Evolutionary conservation across 2,329 filamentous ascomycete genomes (phyloP).

Genomic region (Colletotrichum limetticola): DNA sequence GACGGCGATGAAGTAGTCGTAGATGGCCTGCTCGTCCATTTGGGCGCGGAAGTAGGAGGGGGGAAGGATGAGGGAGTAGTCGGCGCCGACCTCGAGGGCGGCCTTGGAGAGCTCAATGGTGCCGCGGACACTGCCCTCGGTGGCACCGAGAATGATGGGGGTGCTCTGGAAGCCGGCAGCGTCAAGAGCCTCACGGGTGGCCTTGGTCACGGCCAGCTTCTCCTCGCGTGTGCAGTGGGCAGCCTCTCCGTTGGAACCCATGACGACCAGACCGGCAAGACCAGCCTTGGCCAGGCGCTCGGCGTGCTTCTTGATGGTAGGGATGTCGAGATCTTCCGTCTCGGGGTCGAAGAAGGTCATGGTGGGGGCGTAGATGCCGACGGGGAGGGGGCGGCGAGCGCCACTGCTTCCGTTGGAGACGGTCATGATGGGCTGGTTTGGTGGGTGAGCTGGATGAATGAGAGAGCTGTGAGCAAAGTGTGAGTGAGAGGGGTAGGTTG

Average conservation of each 20-base stretch:
- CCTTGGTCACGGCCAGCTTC: conserved; percentile 78
- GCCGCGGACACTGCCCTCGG: conserved; percentile 82
- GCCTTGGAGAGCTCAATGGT: conserved; percentile 81
- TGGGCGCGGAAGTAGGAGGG: conserved; percentile 85
- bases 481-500: background rate
- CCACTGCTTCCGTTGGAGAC: conserved; percentile 37
- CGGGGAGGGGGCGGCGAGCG: conserved; percentile 70
- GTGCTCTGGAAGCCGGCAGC: conserved; percentile 79
- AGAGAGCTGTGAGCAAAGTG: conserved; percentile 20
- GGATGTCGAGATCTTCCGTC: conserved; percentile 86
- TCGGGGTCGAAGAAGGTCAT: conserved; percentile 90
- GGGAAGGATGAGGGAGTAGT: conserved; percentile 83
- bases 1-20: conserved; percentile 79
- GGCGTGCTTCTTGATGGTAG: conserved; percentile 82
- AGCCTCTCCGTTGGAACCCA: conserved; percentile 93
- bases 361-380: conserved; percentile 87
- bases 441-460: conserved; percentile 12
- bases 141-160: conserved; percentile 86
- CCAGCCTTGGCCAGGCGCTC: conserved; percentile 81
- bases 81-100: conserved; percentile 75
- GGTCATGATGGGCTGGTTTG: conserved; percentile 33
- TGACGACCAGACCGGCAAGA: conserved; percentile 83
- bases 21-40: conserved; percentile 78
- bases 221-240: conserved; percentile 85
- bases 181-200: conserved; percentile 84